Percentiles rank a stretch among this genome's conserved stretches.
phyloP scores from a whole-genome alignment of 1,284 basidiomycete genomes.

The Ganoderma boninense region DNA sequence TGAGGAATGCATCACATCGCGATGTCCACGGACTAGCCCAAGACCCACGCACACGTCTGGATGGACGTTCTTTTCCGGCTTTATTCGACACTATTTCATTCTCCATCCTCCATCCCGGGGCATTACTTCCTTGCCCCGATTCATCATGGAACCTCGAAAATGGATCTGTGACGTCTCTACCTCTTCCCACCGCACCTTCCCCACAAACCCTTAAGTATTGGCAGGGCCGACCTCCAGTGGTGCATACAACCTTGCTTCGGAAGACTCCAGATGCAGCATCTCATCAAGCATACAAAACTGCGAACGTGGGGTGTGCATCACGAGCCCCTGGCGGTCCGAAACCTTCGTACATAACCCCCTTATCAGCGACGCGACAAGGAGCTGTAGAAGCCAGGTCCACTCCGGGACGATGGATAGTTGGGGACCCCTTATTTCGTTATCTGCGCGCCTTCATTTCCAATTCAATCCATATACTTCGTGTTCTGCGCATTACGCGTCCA shows the following conservation, averaged over 20 bases:
- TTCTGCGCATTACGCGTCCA: not conserved
- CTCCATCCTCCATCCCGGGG: not conserved
- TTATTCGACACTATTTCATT: not conserved
- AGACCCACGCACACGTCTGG: not conserved
- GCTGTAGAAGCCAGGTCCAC: not conserved
- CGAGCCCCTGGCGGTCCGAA: not conserved
- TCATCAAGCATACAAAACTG: not conserved
- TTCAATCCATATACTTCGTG: not conserved
- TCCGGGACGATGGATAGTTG: not conserved
- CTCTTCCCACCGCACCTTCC: not conserved
- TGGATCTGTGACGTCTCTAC: not conserved
- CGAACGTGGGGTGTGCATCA: not conserved
- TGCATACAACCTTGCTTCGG: not conserved
- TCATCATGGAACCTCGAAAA: not conserved
- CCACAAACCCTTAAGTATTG: not conserved
- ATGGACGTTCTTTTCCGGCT: not conserved
- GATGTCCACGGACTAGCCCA: not conserved
- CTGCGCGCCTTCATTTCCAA: not conserved
- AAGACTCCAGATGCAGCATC: too few species aligned
- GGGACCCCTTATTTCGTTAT: not conserved
- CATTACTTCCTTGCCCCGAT: not conserved
- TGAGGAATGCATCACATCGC: not conserved
- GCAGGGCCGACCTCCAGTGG: not conserved
- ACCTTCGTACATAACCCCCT: not conserved
- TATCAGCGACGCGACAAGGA: not conserved